Evolutionary conservation across 768 basidiomycete species (phyloP).

Genomic region (Mrakia blollopis): DNA sequence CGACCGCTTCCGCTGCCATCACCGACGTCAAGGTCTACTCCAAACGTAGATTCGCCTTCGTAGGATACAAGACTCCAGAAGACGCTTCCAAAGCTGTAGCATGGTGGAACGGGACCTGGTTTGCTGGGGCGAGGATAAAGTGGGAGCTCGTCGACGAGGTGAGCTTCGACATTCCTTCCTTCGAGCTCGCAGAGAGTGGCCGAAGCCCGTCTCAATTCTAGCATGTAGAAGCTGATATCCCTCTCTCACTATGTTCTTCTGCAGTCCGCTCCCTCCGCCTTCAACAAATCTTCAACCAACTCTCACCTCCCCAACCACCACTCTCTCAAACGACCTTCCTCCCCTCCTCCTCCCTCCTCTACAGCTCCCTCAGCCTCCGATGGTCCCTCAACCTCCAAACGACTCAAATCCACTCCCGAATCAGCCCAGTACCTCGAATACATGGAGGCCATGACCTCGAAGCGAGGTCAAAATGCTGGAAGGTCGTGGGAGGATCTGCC

Average conservation of each 20-base stretch:
- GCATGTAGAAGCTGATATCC: neutral
- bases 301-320: conserved; percentile 15
- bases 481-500: conserved; percentile 62
- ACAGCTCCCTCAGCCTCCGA: neutral
- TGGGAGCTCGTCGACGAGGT: conserved; percentile 63
- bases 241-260: neutral
- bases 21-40: conserved; percentile 81
- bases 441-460: conserved; percentile 59
- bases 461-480: conserved; percentile 40
- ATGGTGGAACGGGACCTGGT: conserved; percentile 80
- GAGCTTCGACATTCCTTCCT: conserved; percentile 36
- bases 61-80: conserved; percentile 75
- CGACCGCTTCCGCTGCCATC: conserved; percentile 47
- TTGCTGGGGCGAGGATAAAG: conserved; percentile 69
- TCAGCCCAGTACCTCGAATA: conserved; percentile 58
- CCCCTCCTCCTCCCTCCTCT: neutral
- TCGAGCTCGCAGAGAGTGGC: conserved; percentile 33
- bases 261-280: neutral
- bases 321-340: conserved; percentile 33
- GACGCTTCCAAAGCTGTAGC: conserved; percentile 70
- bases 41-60: conserved; percentile 83
- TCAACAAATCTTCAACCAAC: conserved; percentile 16
- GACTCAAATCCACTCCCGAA: conserved; percentile 36
- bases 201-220: too few species aligned
- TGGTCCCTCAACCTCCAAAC: conserved; percentile 21